These are phyloP conservation scores for Aspergillus transmontanensis DNA, from an alignment of 2,329 filamentous ascomycete genomes.

Conservation along the genomic window DNA sequence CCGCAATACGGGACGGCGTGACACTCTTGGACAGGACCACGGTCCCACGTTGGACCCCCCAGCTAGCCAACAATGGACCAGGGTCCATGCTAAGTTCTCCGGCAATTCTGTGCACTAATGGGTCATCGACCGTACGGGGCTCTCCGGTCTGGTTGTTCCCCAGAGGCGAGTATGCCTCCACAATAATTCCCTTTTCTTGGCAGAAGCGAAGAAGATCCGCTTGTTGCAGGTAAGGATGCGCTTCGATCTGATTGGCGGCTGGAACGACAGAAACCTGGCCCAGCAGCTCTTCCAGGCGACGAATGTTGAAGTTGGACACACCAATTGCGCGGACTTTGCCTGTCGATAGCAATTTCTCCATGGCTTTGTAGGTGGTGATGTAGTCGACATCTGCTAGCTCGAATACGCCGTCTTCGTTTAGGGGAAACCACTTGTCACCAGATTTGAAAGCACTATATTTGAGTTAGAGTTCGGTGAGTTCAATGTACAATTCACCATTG, in stretches of 20 bases:
- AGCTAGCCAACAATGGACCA: constrained; percentile 57
- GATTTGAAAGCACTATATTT: constrained; percentile 21
- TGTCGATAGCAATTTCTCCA: constrained; percentile 59
- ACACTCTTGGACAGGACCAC: constrained; percentile 58
- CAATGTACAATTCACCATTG: no score
- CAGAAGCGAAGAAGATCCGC: constrained; percentile 55
- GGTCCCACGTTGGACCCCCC: constrained; percentile 57
- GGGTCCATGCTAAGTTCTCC: constrained; percentile 61
- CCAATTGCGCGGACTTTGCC: constrained; percentile 70
- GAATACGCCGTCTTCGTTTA: constrained; percentile 25
- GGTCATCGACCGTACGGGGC: constrained; percentile 56
- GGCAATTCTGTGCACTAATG: constrained; percentile 61
- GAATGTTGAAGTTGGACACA: constrained; percentile 72
- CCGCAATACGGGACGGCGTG: constrained; percentile 52
- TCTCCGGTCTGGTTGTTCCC: constrained; percentile 52
- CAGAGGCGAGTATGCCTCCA: constrained; percentile 59
- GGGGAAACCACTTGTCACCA: constrained; percentile 27
- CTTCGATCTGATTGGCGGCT: constrained; percentile 69
- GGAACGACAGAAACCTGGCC: constrained; percentile 65
- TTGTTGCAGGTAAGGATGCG: constrained; percentile 40
- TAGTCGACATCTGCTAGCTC: constrained; percentile 25
- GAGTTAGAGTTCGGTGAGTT: neutral
- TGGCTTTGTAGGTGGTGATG: constrained; percentile 54
- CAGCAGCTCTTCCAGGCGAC: constrained; percentile 72
- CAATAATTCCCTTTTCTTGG: constrained; percentile 55